A percentile compares a stretch with the other conserved stretches of the same genome.
Evolutionary conservation across 148 eudicot species (phyloP).

Genomic region (Rhododendron molle): DNA sequence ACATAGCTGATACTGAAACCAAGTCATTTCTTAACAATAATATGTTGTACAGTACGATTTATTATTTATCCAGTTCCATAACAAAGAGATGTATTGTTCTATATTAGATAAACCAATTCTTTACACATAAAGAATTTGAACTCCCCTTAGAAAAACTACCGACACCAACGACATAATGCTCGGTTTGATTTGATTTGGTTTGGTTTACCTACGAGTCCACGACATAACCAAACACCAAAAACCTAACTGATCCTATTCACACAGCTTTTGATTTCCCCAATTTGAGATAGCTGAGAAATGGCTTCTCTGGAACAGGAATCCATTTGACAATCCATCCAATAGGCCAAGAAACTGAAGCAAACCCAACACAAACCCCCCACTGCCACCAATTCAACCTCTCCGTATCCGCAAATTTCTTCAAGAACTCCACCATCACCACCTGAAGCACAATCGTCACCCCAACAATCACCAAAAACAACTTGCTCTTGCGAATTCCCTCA

Average conservation of each 20-base stretch:
- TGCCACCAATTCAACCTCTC: slow-evolving; percentile 18
- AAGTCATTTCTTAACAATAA: too few species aligned
- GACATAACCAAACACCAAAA: background rate
- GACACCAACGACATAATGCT: background rate
- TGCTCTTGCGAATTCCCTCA: slow-evolving; percentile 10
- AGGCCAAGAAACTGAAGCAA: slow-evolving; percentile 21
- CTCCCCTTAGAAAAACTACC: background rate
- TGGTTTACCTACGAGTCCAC: too few species aligned
- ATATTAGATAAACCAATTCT: too few species aligned
- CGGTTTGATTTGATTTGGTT: too few species aligned
- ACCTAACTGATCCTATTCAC: background rate
- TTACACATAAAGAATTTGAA: too few species aligned
- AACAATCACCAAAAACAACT: slow-evolving; percentile 16
- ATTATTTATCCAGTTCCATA: too few species aligned
- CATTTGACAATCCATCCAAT: slow-evolving; percentile 20
- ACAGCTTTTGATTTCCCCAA: too few species aligned
- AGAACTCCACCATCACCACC: slow-evolving; percentile 26
- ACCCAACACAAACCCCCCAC: slow-evolving; percentile 23
- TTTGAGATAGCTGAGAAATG: background rate
- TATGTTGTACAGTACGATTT: background rate
- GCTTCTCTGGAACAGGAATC: slow-evolving; percentile 22
- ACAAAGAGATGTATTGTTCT: too few species aligned
- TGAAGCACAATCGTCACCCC: slow-evolving; percentile 16
- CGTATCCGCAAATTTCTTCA: slow-evolving; percentile 21
- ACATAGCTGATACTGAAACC: too few species aligned